Percentiles rank a stretch among this genome's conserved stretches.
Conservation (phyloP, 768 basidiomycete genomes). For the Boletus coccyginus region DNA sequence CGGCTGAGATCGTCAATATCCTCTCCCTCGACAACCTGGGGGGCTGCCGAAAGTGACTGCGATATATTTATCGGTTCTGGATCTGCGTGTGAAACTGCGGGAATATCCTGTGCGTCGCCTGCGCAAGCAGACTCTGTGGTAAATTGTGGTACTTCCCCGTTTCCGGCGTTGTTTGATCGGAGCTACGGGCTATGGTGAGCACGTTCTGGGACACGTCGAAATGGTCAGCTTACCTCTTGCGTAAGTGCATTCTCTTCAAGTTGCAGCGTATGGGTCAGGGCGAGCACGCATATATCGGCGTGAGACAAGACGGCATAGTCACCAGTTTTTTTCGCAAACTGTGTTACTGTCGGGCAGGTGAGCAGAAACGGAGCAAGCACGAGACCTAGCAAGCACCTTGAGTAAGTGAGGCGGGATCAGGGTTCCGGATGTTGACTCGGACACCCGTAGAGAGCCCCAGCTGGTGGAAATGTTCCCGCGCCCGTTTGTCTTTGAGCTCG, state of each 20-base stretch:
- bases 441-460: conserved; percentile 76
- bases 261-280: conserved; percentile 80
- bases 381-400: conserved; percentile 43
- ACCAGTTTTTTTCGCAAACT: conserved; percentile 92
- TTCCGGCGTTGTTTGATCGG: neutral
- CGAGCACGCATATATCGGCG: conserved; percentile 87
- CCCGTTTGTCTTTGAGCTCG: conserved; percentile 86
- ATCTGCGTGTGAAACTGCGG: neutral
- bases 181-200: conserved; percentile 9
- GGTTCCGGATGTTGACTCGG: conserved; percentile 64
- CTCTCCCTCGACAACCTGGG: neutral
- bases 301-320: conserved; percentile 91
- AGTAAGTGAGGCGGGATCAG: conserved; percentile 66
- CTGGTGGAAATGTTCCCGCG: conserved; percentile 81
- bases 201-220: neutral
- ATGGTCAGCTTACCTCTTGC: conserved; percentile 25
- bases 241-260: conserved; percentile 43
- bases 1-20: conserved; percentile 13
- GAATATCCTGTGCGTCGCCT: conserved; percentile 4
- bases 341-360: conserved; percentile 59
- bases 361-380: conserved; percentile 10
- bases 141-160: neutral
- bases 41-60: neutral
- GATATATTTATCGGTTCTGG: neutral
- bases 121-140: neutral